Evolutionary conservation across 495 filamentous ascomycete genomes (phyloP).

Genomic region (Aspergillus taichungensis): DNA sequence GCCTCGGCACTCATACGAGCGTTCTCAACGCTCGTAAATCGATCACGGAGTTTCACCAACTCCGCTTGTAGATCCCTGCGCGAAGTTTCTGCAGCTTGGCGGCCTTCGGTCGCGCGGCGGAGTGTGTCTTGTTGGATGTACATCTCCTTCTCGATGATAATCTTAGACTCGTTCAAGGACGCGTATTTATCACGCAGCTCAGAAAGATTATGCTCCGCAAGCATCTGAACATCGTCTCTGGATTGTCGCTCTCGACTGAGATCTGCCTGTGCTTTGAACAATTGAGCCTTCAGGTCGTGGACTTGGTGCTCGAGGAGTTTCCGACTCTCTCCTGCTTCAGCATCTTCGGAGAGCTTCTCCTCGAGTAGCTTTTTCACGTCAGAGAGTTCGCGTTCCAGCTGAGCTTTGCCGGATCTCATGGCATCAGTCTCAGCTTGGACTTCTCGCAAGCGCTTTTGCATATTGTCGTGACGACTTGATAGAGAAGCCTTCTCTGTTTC

Average conservation of each 20-base stretch:
- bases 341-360: conserved; percentile 81
- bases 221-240: conserved; percentile 88
- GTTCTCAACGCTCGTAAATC: conserved; percentile 75
- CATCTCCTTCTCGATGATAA: conserved; percentile 96
- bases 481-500: conserved; percentile 68
- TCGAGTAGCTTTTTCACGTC: conserved; percentile 83
- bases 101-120: conserved; percentile 75
- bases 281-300: conserved; percentile 72
- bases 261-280: conserved; percentile 79
- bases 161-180: conserved; percentile 87
- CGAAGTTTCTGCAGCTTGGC: conserved; percentile 68
- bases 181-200: conserved; percentile 78
- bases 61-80: conserved; percentile 85
- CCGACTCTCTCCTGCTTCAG: conserved; percentile 73
- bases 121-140: conserved; percentile 95
- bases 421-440: conserved; percentile 82
- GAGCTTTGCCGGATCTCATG: conserved; percentile 70
- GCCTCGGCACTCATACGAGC: conserved; percentile 75
- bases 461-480: conserved; percentile 65
- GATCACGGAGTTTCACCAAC: conserved; percentile 70
- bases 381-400: conserved; percentile 78
- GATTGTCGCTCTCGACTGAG: conserved; percentile 89
- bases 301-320: conserved; percentile 83
- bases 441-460: conserved; percentile 68
- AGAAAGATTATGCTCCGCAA: conserved; percentile 79